Conservation (phyloP, 2,329 filamentous ascomycete species). For the Fusarium pilosicola region DNA sequence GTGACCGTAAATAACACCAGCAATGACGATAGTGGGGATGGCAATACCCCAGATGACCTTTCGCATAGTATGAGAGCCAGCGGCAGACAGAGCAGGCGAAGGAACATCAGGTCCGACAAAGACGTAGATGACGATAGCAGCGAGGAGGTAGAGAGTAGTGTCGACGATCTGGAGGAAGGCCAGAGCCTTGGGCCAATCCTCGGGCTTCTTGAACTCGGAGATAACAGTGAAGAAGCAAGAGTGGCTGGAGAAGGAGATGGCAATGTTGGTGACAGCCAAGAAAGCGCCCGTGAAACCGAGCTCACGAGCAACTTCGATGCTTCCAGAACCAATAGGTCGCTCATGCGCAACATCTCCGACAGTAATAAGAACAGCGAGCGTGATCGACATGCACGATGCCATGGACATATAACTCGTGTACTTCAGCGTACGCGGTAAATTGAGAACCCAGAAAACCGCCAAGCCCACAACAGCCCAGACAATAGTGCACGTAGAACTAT, state of each 20-base stretch:
- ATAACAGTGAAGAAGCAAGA: constrained; percentile 76
- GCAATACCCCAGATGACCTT: constrained; percentile 76
- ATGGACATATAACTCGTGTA: constrained; percentile 71
- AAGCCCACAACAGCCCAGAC: constrained; percentile 70
- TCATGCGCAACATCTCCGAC: constrained; percentile 69
- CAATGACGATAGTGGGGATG: constrained; percentile 72
- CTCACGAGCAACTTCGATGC: constrained; percentile 48
- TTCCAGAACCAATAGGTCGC: constrained; percentile 49
- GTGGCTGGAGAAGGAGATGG: constrained; percentile 72
- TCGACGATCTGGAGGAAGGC: constrained; percentile 69
- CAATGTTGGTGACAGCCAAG: constrained; percentile 69
- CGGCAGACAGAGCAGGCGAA: constrained; percentile 73
- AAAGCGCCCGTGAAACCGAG: constrained; percentile 64
- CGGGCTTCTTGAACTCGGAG: constrained; percentile 69
- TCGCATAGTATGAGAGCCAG: constrained; percentile 60
- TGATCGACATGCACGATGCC: constrained; percentile 70
- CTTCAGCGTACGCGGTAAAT: constrained; percentile 70
- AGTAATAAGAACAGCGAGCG: constrained; percentile 69
- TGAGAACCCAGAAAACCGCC: constrained; percentile 66
- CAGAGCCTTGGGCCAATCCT: constrained; percentile 50
- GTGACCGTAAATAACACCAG: constrained; percentile 76
- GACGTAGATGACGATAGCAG: constrained; percentile 74
- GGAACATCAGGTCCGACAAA: constrained; percentile 70
- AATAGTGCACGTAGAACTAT: constrained; percentile 70
- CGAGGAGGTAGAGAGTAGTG: constrained; percentile 70